Conservation (phyloP, 2,329 filamentous ascomycete genomes). For the Fusarium proliferatum region DNA sequence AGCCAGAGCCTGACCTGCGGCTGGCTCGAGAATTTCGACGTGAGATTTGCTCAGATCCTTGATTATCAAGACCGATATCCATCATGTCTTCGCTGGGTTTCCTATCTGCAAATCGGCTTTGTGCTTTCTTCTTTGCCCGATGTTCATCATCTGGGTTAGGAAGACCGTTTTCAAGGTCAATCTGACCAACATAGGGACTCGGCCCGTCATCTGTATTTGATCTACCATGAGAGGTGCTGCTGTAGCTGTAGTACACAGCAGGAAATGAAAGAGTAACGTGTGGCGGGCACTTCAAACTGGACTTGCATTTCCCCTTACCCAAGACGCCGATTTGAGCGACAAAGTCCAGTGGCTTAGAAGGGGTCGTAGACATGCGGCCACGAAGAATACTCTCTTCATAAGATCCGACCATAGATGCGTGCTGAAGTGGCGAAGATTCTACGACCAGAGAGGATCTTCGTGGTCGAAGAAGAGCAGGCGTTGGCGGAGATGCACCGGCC, state of each 20-base stretch:
- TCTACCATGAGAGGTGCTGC: slow-evolving; percentile 71
- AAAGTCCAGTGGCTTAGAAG: slow-evolving; percentile 92
- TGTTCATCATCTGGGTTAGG: slow-evolving; percentile 61
- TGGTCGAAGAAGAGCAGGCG: slow-evolving; percentile 62
- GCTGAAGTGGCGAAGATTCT: slow-evolving; percentile 81
- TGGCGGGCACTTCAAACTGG: slow-evolving; percentile 84
- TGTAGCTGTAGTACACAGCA: slow-evolving; percentile 96
- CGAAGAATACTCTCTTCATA: slow-evolving; percentile 97
- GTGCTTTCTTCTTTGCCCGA: slow-evolving; percentile 60
- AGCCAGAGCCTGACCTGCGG: slow-evolving; percentile 65
- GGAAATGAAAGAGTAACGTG: slow-evolving; percentile 93
- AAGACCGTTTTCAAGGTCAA: slow-evolving; percentile 88
- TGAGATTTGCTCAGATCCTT: slow-evolving; percentile 20
- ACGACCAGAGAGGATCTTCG: slow-evolving; percentile 77
- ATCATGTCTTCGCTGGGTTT: slow-evolving; percentile 44
- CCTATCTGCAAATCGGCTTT: slow-evolving; percentile 57
- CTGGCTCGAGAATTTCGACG: slow-evolving; percentile 57
- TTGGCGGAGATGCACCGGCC: slow-evolving; percentile 59
- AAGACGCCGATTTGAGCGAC: slow-evolving; percentile 95
- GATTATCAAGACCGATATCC: slow-evolving; percentile 34
- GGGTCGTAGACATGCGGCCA: slow-evolving; percentile 95
- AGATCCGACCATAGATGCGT: slow-evolving; percentile 96
- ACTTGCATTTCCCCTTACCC: slow-evolving; percentile 88
- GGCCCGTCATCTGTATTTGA: slow-evolving; percentile 83
- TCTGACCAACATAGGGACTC: slow-evolving; percentile 93